Evolutionary conservation across 129 eudicot genomes (phyloP).

Genomic region (Smallanthus sonchifolius): DNA sequence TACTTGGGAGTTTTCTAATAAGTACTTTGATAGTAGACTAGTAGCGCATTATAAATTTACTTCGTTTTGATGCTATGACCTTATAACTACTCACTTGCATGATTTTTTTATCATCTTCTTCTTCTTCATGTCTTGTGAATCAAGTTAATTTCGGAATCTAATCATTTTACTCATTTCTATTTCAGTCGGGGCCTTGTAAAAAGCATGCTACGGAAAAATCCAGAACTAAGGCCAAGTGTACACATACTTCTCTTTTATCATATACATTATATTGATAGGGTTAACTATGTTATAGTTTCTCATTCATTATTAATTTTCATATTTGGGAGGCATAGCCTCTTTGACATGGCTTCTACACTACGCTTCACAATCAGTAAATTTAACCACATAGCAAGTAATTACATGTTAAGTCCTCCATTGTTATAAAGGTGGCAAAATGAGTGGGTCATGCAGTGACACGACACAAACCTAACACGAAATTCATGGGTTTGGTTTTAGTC

Average conservation of each 20-base stretch:
- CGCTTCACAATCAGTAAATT: no score
- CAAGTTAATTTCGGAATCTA: slow-evolving; percentile 4
- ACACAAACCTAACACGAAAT: neutral
- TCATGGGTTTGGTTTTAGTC: neutral
- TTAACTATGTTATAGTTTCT: neutral
- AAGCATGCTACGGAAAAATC: slow-evolving; percentile 94
- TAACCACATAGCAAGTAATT: neutral
- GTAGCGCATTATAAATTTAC: neutral
- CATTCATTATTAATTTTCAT: neutral
- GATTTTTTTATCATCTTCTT: neutral
- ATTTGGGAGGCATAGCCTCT: neutral
- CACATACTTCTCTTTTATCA: slow-evolving; percentile 25
- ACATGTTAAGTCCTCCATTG: neutral
- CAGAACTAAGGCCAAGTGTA: slow-evolving; percentile 93
- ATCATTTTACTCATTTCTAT: slow-evolving; percentile 14
- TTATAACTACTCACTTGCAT: neutral
- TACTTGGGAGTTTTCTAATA: neutral
- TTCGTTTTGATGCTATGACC: neutral
- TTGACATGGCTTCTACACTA: no score
- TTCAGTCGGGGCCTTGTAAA: slow-evolving; percentile 85
- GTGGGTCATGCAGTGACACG: neutral
- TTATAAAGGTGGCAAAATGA: neutral
- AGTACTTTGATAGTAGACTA: neutral
- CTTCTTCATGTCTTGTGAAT: neutral
- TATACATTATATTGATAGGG: neutral